These are phyloP conservation scores for Xylaria multiplex DNA, from an alignment of 2,329 filamentous ascomycete genomes.

Conservation along the genomic window DNA sequence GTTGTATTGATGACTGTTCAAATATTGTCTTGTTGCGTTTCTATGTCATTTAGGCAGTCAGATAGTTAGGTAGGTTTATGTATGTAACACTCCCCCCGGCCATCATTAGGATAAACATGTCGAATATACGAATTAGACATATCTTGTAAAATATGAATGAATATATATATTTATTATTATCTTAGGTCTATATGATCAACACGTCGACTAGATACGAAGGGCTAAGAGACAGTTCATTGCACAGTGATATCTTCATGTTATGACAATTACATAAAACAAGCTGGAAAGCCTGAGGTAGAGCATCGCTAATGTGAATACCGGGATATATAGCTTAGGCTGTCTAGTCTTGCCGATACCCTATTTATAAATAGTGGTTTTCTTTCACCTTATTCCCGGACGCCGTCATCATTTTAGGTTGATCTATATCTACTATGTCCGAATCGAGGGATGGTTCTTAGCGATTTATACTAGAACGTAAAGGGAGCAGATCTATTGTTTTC, in stretches of 20 bases:
- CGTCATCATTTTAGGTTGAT: not conserved
- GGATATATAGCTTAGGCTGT: constrained; percentile 21
- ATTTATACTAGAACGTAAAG: constrained; percentile 64
- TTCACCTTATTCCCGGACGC: constrained; percentile 2
- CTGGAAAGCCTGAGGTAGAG: constrained; percentile 1
- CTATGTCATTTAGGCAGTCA: not conserved
- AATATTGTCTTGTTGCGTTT: not conserved
- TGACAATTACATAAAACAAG: constrained; percentile 21
- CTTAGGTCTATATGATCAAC: not conserved
- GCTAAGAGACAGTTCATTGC: not conserved
- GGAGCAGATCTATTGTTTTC: constrained; percentile 60
- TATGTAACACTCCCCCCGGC: too few relatives aligned
- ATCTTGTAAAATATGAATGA: not conserved
- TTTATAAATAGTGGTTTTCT: not conserved
- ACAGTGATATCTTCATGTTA: constrained; percentile 30
- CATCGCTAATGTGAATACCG: constrained; percentile 7
- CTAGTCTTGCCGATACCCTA: constrained; percentile 1
- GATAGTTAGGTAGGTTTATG: not conserved
- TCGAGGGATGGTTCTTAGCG: not conserved
- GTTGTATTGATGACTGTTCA: not conserved
- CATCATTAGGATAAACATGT: not conserved
- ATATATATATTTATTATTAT: constrained; percentile 7
- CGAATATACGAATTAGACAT: not conserved
- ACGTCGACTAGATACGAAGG: not conserved
- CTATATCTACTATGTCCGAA: constrained; percentile 7